Conservation (phyloP, 371 early-diverging fungal species). For the Syncephalastrum racemosum region DNA sequence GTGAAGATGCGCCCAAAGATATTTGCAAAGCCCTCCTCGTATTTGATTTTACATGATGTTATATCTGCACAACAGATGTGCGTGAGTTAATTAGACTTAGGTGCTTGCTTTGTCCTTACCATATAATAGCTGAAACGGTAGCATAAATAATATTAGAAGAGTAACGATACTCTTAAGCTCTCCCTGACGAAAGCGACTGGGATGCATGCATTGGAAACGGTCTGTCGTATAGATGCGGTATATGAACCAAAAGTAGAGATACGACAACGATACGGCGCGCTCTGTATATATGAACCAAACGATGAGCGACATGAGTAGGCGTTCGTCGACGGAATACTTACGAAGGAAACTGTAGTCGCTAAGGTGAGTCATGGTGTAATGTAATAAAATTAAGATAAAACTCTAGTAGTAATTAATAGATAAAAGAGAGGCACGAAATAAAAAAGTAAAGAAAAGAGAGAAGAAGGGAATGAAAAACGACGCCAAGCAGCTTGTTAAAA, state of each 20-base stretch:
- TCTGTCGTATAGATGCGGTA: slow-evolving; percentile 42
- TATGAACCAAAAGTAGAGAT: slow-evolving; percentile 36
- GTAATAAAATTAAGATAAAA: slow-evolving; percentile 1
- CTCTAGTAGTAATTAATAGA: too few relatives aligned
- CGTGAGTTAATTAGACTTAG: not conserved
- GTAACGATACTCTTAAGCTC: slow-evolving; percentile 52
- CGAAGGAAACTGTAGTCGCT: slow-evolving; percentile 49
- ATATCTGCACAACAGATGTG: slow-evolving; percentile 19
- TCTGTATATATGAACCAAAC: slow-evolving; percentile 15
- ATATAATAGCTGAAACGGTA: slow-evolving; percentile 48
- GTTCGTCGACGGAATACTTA: slow-evolving; percentile 13
- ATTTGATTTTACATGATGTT: slow-evolving; percentile 44
- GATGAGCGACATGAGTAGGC: not conserved
- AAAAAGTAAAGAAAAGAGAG: slow-evolving; percentile 1
- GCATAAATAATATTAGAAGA: slow-evolving; percentile 38
- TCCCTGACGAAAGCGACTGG: slow-evolving; percentile 34
- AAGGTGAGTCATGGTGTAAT: slow-evolving; percentile 40
- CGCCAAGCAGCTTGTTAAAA: not conserved
- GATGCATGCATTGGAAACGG: slow-evolving; percentile 34
- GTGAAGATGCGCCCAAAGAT: slow-evolving; percentile 30
- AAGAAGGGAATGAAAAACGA: slow-evolving; percentile 8
- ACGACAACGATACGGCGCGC: slow-evolving; percentile 34
- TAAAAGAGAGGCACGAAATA: not conserved
- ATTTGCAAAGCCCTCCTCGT: slow-evolving; percentile 46
- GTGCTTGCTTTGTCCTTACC: slow-evolving; percentile 20